These are phyloP conservation scores for Kondoa subrosea DNA, from an alignment of 768 basidiomycete genomes.

Conservation along the genomic window DNA sequence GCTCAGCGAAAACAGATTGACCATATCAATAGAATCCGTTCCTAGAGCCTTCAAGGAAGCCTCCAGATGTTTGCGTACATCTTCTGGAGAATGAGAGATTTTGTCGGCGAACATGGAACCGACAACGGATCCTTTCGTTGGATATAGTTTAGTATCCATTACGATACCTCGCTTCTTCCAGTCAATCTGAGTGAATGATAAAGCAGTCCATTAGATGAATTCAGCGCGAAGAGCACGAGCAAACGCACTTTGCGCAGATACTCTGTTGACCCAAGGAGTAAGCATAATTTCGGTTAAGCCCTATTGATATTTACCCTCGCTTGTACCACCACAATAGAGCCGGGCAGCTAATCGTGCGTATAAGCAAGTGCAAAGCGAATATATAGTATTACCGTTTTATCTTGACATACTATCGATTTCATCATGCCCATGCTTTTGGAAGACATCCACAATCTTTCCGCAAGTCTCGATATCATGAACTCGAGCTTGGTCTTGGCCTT, in stretches of 20 bases:
- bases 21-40: constrained; percentile 39
- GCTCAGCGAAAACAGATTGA: too few relatives aligned
- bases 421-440: constrained; percentile 43
- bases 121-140: constrained; percentile 29
- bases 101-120: neutral
- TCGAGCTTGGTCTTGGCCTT: constrained; percentile 36
- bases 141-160: constrained; percentile 48
- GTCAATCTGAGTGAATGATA: too few relatives aligned
- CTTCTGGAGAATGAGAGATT: constrained; percentile 23
- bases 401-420: constrained; percentile 42
- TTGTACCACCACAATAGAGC: constrained; percentile 29
- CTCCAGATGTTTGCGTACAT: constrained; percentile 33
- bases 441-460: constrained; percentile 42
- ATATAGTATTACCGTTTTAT: too few relatives aligned
- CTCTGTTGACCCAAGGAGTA: too few relatives aligned
- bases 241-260: constrained; percentile 41
- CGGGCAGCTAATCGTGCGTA: too few relatives aligned
- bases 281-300: too few relatives aligned
- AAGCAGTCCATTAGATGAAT: too few relatives aligned
- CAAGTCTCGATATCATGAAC: constrained; percentile 41
- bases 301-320: too few relatives aligned
- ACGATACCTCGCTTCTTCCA: constrained; percentile 25
- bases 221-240: too few relatives aligned
- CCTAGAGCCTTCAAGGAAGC: constrained; percentile 38
- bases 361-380: too few relatives aligned